These are phyloP conservation scores for Emmonsiellopsis sp. DNA, from an alignment of 2,329 filamentous ascomycete species.

Conservation along the genomic window DNA sequence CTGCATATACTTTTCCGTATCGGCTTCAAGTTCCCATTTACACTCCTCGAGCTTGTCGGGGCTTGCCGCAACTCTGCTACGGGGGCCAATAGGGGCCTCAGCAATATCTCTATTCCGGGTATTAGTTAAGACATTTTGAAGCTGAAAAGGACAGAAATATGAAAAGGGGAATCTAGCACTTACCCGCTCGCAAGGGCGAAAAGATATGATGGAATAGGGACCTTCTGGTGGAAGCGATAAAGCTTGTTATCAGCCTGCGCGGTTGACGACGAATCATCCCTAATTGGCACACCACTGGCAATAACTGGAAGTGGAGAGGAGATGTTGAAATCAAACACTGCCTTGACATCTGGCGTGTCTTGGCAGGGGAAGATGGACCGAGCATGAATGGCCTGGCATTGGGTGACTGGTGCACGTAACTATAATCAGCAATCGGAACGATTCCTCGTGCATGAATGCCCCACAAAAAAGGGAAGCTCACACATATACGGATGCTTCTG, in stretches of 20 bases:
- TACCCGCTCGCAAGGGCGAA: constrained; percentile 72
- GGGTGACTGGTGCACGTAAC: constrained; percentile 51
- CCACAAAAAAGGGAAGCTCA: constrained; percentile 19
- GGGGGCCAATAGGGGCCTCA: constrained; percentile 74
- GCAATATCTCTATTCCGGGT: constrained; percentile 59
- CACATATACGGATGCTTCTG: constrained; percentile 94
- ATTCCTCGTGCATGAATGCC: background rate
- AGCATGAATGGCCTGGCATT: constrained; percentile 94
- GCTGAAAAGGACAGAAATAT: background rate
- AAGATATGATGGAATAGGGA: constrained; percentile 89
- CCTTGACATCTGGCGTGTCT: constrained; percentile 95
- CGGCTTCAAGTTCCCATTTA: constrained; percentile 83
- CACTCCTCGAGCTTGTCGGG: constrained; percentile 77
- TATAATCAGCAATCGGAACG: constrained; percentile 1
- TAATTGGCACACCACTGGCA: constrained; percentile 66
- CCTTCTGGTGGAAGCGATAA: constrained; percentile 80
- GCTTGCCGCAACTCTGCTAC: constrained; percentile 75
- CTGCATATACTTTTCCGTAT: constrained; percentile 87
- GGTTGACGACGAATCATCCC: constrained; percentile 42
- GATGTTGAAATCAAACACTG: constrained; percentile 84
- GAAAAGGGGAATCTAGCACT: constrained; percentile 7
- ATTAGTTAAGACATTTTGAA: background rate
- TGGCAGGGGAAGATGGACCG: constrained; percentile 93
- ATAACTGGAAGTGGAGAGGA: constrained; percentile 82
- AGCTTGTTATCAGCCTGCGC: constrained; percentile 49